A percentile compares a stretch with the other conserved stretches of the same genome.
Conservation (phyloP, 2,329 filamentous ascomycete genomes). For the Paracoccidioides brasiliensis region DNA sequence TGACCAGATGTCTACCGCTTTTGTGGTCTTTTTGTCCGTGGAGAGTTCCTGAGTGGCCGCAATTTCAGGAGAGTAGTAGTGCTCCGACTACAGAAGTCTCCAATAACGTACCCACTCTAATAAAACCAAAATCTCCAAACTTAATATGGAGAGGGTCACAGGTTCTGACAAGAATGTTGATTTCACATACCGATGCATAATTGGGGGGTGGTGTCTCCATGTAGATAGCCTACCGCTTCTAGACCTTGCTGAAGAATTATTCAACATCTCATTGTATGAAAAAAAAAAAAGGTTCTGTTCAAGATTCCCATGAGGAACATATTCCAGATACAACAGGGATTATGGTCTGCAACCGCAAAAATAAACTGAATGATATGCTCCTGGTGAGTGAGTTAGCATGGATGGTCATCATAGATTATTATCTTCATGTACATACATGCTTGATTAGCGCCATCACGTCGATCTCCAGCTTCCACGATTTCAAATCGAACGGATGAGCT, state of each 20-base stretch:
- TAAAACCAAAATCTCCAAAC: slow-evolving; percentile 12
- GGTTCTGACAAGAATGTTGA: slow-evolving; percentile 11
- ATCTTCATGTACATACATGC: background rate
- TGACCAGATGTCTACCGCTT: slow-evolving; percentile 82
- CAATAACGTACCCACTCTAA: background rate
- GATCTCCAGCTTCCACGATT: background rate
- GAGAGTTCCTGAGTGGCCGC: too few species aligned
- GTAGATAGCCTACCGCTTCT: slow-evolving; percentile 10
- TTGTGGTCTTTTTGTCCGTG: slow-evolving; percentile 47
- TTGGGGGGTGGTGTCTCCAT: slow-evolving; percentile 2
- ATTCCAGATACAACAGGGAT: slow-evolving; percentile 2
- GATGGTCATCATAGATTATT: background rate
- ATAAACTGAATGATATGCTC: background rate
- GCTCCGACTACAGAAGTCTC: background rate
- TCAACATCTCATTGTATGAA: background rate
- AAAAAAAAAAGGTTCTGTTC: background rate
- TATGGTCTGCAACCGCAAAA: background rate
- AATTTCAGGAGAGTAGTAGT: background rate
- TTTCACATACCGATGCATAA: slow-evolving; percentile 14
- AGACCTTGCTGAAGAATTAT: slow-evolving; percentile 1
- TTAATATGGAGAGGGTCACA: slow-evolving; percentile 3
- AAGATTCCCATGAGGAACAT: slow-evolving; percentile 2
- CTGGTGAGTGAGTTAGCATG: background rate
- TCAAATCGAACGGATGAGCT: background rate
- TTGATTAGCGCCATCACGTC: background rate